Base-by-base conservation (phyloP, 2,329 filamentous ascomycete genomes). In the Ophiosphaerella korrae region DNA sequence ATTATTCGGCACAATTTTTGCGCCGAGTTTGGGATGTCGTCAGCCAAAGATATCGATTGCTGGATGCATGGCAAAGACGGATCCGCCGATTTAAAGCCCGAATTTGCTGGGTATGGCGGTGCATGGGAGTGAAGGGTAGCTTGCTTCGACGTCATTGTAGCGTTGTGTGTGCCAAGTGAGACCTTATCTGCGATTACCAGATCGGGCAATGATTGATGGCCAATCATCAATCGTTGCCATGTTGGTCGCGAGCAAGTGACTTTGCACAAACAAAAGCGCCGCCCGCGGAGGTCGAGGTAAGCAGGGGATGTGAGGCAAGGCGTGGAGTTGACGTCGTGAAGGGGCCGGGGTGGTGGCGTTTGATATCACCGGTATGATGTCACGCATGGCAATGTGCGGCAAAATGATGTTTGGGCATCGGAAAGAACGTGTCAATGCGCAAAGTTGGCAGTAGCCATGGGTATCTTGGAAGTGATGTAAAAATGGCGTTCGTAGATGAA, bases 181-280 rank as follows among this genome's bases (percentile, higher is more conserved):
- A 43, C 45, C 52, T 55, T 57, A 52, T 40, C 35, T 29, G 45
- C 35, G 12, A 39, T 39, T 35, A 41, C 54, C 59, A 33, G 32
- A 58, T 31, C 12, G 36, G 57, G 55, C 37, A 62, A 55, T 47
- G 57, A 62, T 58, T 14, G 31, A 44, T 57, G 35, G 41, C 54
- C 55, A 55, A 58, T 55, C 36, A 53, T 44, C 31, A 24, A 55
- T 55, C 52, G 26, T 51, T 48, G 34, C 45, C 29, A 21, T 26
- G 31, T n/a, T 29, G 26, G 46, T 45, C 35, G 42, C 44, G 16
- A 24, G 42, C 14, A 29, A 7, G 42, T 45, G 45, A 53, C 34
- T 29, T 18, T 33, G n/a, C 23, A 6, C 16, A 14, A 7, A 26
- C 9, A n/a, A 34, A 31, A 47, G 42, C 26, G 16, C 33, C 13